Conservation (phyloP, 306 rosid species). For the Cyamopsis tetragonoloba region DNA sequence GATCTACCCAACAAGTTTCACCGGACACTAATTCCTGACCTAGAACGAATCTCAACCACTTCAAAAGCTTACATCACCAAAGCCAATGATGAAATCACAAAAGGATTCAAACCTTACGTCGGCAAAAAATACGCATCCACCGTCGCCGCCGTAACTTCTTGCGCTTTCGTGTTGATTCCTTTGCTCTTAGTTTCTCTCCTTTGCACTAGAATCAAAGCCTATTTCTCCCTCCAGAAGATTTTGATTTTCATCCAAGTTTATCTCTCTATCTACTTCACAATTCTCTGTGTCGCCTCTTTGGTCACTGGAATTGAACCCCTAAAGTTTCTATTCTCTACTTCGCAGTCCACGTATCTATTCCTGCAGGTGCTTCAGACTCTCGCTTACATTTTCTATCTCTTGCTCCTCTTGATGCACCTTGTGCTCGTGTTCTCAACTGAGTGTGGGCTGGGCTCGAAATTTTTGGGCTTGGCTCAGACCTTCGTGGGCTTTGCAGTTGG, state of each 20-base stretch:
- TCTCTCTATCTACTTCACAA: conserved; percentile 83
- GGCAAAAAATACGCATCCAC: conserved; percentile 81
- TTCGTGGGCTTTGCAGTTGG: conserved; percentile 68
- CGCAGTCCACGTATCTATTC: conserved; percentile 69
- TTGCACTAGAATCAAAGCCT: conserved; percentile 70
- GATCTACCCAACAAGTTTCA: conserved; percentile 69
- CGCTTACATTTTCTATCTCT: conserved; percentile 60
- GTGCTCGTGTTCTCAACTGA: conserved; percentile 70
- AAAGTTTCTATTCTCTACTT: conserved; percentile 71
- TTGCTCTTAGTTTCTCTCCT: conserved; percentile 71
- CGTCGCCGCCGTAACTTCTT: conserved; percentile 52
- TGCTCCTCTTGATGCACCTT: conserved; percentile 69
- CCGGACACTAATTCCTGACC: conserved; percentile 63
- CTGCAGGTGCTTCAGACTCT: conserved; percentile 79
- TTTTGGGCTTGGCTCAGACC: conserved; percentile 67
- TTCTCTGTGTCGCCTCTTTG: conserved; percentile 59
- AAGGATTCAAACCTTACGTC: conserved; percentile 74
- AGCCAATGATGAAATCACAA: conserved; percentile 69
- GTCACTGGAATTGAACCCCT: conserved; percentile 73
- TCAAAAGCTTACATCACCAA: conserved; percentile 62
- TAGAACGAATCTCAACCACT: conserved; percentile 64
- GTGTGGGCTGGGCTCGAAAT: conserved; percentile 53
- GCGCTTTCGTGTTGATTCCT: conserved; percentile 63
- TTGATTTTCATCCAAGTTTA: conserved; percentile 78
- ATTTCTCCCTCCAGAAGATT: conserved; percentile 80